These are phyloP conservation scores for Balamuthia mandrillaris DNA, from an alignment of 208 protist genomes.

Conservation along the genomic window DNA sequence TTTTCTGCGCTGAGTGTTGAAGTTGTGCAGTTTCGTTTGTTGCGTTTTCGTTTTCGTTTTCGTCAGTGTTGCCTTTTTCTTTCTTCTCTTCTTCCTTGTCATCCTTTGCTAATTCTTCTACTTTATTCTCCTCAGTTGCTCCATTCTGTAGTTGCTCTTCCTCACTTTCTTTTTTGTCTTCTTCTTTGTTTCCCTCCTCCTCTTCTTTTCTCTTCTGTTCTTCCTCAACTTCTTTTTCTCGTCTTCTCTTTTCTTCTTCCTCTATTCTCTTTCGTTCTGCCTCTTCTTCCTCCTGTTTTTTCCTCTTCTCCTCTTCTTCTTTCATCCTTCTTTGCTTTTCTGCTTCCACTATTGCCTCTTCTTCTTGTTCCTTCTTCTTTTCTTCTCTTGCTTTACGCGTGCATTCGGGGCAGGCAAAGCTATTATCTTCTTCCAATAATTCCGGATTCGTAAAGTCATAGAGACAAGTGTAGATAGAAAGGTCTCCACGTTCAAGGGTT, in stretches of 20 bases:
- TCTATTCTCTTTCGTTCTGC: neutral
- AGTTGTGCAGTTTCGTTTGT: no score
- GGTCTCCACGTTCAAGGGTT: neutral
- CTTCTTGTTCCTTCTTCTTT: neutral
- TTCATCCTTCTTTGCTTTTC: neutral
- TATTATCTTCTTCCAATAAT: neutral
- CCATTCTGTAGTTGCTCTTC: no score
- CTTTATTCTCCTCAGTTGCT: no score
- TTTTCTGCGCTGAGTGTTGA: no score
- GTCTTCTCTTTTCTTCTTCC: neutral
- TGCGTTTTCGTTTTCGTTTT: no score
- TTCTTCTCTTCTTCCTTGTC: no score
- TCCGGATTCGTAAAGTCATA: neutral
- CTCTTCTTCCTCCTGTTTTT: neutral
- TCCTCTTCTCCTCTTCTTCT: neutral
- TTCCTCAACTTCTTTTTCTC: neutral
- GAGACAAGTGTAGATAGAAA: neutral
- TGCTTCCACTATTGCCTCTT: neutral
- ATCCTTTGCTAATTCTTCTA: no score
- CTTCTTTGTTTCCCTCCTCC: neutral
- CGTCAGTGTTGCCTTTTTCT: no score
- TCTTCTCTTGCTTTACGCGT: neutral
- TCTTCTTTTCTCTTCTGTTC: neutral
- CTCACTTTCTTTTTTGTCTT: no score
- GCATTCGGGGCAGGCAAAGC: neutral